These are phyloP conservation scores for Zizania latifolia DNA, from an alignment of 176 grass and related monocot genomes.

Conservation along the genomic window DNA sequence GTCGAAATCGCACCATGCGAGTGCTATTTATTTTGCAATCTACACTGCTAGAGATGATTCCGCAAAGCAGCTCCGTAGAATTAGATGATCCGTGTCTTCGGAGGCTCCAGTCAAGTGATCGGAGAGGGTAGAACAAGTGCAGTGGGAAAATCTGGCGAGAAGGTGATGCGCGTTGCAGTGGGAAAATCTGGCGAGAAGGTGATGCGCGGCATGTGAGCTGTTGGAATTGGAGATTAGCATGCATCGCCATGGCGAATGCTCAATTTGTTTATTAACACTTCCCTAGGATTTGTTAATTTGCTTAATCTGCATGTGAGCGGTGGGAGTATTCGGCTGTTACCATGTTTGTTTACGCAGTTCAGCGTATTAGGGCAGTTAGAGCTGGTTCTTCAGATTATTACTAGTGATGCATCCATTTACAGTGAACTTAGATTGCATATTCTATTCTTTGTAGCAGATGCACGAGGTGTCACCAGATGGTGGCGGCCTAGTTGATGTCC, in stretches of 20 bases:
- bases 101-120: not conserved
- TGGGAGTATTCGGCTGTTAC: not conserved
- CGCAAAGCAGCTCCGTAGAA: not conserved
- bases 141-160: not conserved
- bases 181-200: not conserved
- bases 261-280: not conserved
- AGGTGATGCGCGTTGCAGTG: not conserved
- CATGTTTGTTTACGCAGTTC: not conserved
- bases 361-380: not conserved
- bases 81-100: not conserved
- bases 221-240: constrained; percentile 1
- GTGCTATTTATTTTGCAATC: not conserved
- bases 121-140: not conserved
- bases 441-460: not conserved
- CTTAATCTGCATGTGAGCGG: not conserved
- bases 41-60: not conserved
- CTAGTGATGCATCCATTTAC: not conserved
- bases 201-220: not conserved
- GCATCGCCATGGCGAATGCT: not conserved
- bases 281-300: not conserved
- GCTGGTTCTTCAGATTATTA: not conserved
- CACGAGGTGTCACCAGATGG: not conserved
- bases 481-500: not conserved
- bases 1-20: not conserved
- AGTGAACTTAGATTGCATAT: not conserved